Base-by-base conservation (phyloP, 2,329 filamentous ascomycete species). In the Diaporthe citri region DNA sequence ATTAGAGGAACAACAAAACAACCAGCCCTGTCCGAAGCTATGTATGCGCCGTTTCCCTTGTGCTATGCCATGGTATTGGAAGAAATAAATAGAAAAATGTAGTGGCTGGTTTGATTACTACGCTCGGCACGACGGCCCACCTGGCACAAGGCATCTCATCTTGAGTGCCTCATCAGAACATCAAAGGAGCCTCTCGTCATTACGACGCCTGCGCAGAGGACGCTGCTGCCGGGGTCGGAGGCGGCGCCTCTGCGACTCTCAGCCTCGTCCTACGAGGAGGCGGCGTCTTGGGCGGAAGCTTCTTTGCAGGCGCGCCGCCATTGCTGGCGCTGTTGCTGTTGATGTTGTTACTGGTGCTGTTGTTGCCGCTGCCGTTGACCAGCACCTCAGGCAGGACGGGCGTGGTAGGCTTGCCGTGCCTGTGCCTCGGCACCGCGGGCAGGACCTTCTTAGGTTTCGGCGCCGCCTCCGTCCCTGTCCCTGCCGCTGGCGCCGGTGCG, bases 401-500 rank as follows among this genome's bases (percentile, higher is more conserved):
- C 52, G 78, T 79, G 64, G 83, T 81, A 2, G 87, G 88, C 6
- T 85, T 82, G 10, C 90, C 90, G 74, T 91, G 89, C 3, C 88
- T 85, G 76, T 91, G 89, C 78, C 84, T 89, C 2, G 90, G 90
- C 28, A 92, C 88, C 62, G 86, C 87, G 2, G 90, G 90, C 6
- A 90, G 81, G 2, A 85, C 84, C 78, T 87, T 89, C 80, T 87
- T 89, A 10, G 84, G 78, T 74, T 82, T 84, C 41, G 80, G 55
- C 34, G 75, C 46, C 56, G 70, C 64, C 57, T 52, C 71, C n/a
- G 36, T 67, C n/a, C 39, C 66, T 43, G 39, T 46, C 72, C 15
- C 34, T n/a, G 12, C 43, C 15, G 57, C 57, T 7, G 10, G 80
- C 60, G 25, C 78, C 78, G 71, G 71, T 55, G 28, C 72, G 34